Conservation (phyloP, 805 yeast species). For the Grigorovia transvaalensis region DNA sequence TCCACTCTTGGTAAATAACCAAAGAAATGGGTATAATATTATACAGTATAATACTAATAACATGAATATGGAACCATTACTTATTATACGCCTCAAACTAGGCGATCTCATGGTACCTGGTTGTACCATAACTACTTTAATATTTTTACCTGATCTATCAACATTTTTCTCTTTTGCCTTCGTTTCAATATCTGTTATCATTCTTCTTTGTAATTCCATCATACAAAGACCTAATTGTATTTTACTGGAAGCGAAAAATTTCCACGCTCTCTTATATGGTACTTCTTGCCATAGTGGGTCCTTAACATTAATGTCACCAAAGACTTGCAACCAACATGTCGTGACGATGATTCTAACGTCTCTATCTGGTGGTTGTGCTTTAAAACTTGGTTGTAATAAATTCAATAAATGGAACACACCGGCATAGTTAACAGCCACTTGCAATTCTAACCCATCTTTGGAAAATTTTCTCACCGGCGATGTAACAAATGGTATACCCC, state of each 20-base stretch:
- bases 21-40: constrained; percentile 69
- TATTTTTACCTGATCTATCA: constrained; percentile 40
- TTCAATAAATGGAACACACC: constrained; percentile 76
- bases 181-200: constrained; percentile 49
- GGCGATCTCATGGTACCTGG: constrained; percentile 92
- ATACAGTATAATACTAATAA: constrained; percentile 47
- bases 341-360: constrained; percentile 79
- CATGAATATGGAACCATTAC: constrained; percentile 64
- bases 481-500: constrained; percentile 30
- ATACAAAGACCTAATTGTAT: constrained; percentile 65
- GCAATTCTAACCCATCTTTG: constrained; percentile 76
- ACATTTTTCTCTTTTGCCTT: constrained; percentile 34
- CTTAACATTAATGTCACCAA: constrained; percentile 52
- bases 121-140: constrained; percentile 65
- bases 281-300: constrained; percentile 55
- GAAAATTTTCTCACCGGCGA: constrained; percentile 48
- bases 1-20: constrained; percentile 68
- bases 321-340: constrained; percentile 65
- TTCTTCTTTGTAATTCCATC: constrained; percentile 62
- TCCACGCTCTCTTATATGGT: constrained; percentile 59
- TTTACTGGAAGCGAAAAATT: constrained; percentile 73
- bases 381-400: constrained; percentile 69
- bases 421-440: constrained; percentile 72
- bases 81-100: constrained; percentile 64
- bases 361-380: constrained; percentile 88